Evolutionary conservation across 2,329 filamentous ascomycete genomes (phyloP), one percentile per base, ranked within the genome.

Genomic region (Dactylellina sp.): DNA sequence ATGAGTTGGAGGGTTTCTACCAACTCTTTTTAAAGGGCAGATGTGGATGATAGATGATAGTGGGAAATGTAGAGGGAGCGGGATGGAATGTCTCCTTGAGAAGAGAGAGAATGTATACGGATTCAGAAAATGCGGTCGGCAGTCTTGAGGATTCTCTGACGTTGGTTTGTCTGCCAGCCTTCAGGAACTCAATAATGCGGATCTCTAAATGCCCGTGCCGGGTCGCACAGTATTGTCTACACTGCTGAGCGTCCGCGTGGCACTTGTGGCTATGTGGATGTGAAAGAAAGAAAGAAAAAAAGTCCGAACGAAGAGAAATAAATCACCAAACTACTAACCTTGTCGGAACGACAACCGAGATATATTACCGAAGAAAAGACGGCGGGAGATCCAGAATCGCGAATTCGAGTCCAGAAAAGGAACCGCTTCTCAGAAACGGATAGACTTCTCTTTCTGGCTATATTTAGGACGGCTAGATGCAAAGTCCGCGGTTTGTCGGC

Each of bases 341-440:
- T 49, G 61, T 61, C 42, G 56, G 70, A 74, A 74, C 70, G 49
- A 66, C 61, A 72, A 60, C 68, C 60, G 68, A 53, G 28, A 57
- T 60, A 40, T 16, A 49, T 46, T 63, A 60, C 44, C 53, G 53
- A 74, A 56, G 44, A 25, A 28, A 40, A 62, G 61, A 16, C 12
- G 50, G 62, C 62, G 28, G 46, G 40, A 55, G 32, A 62, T 50
- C 56, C 61, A 46, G 44, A 44, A 66, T 65, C 35, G 55, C 65
- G 32, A 55, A 42, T 42, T 55, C 46, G 44, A 44, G 60, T 40
- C 70, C 61, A 56, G 61, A 66, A 62, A 53, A 64, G 56, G 52
- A 59, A 50, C 61, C 70, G 70, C 56, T 74, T 74, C 70, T 49
- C 70, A 66, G 70, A 74, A 74, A 74, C 70, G 70, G 61, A 53